Percentiles rank a stretch among this genome's conserved stretches.
These are phyloP conservation scores for Silene conica DNA, from an alignment of 148 eudicot genomes.

Conservation along the genomic window DNA sequence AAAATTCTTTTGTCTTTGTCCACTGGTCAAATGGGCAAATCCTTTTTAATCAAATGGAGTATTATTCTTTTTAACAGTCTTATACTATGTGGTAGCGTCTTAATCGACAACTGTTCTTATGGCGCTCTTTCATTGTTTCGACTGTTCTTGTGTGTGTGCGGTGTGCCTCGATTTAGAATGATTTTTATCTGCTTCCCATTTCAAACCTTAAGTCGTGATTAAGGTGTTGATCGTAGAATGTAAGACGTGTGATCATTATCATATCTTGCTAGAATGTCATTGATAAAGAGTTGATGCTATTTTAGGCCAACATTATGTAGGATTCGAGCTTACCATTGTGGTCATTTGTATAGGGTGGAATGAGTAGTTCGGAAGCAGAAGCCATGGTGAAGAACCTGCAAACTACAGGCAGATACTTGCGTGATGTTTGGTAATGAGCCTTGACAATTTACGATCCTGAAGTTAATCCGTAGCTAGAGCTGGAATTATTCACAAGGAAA, in stretches of 20 bases:
- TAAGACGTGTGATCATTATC: neutral
- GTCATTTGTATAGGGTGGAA: constrained; percentile 43
- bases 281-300: neutral
- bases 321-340: neutral
- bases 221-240: neutral
- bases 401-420: constrained; percentile 72
- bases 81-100: too few species aligned
- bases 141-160: too few species aligned
- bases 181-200: neutral
- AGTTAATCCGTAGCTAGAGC: neutral
- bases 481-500: neutral
- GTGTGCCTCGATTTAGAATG: neutral
- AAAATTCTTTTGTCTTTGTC: too few species aligned
- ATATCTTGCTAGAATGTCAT: neutral
- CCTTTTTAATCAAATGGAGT: too few species aligned
- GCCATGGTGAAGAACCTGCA: constrained; percentile 84
- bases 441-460: neutral
- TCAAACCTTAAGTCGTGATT: neutral
- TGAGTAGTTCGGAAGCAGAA: constrained; percentile 72
- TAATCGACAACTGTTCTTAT: neutral
- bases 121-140: neutral
- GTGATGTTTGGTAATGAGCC: constrained; percentile 72
- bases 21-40: too few species aligned
- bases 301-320: neutral
- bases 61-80: too few species aligned